These are phyloP conservation scores for Leptographium lundbergii DNA, from an alignment of 2,329 filamentous ascomycete species.

Conservation along the genomic window DNA sequence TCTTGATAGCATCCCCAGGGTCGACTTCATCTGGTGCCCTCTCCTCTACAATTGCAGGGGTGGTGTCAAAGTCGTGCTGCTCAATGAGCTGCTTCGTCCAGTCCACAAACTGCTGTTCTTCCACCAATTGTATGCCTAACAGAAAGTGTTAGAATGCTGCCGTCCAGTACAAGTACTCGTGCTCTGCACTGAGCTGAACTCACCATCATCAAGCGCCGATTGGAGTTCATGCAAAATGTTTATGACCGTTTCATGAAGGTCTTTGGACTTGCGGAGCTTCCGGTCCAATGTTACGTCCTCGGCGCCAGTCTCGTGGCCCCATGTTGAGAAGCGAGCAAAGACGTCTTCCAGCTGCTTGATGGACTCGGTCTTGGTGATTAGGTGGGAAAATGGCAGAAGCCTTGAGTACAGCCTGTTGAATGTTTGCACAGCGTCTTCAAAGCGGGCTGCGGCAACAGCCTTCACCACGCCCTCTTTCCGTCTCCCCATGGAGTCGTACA, in stretches of 20 bases:
- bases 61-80: not conserved
- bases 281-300: conserved; percentile 8
- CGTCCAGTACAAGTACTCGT: too few relatives aligned
- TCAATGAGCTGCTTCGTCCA: not conserved
- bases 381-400: conserved; percentile 2
- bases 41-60: not conserved
- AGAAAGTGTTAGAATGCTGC: not conserved
- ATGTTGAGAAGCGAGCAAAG: conserved; percentile 6
- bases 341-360: conserved; percentile 6
- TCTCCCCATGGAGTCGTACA: conserved; percentile 9
- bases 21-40: not conserved
- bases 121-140: conserved; percentile 5
- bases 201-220: conserved; percentile 8
- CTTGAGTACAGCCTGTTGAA: conserved; percentile 8
- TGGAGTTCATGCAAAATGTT: conserved; percentile 6
- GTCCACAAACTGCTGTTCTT: conserved; percentile 3
- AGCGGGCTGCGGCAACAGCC: conserved; percentile 8
- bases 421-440: conserved; percentile 8
- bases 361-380: conserved; percentile 2
- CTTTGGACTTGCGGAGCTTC: conserved; percentile 9
- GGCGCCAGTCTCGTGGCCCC: conserved; percentile 10
- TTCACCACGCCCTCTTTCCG: conserved; percentile 4
- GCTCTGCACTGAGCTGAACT: not conserved
- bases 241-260: conserved; percentile 5
- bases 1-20: too few relatives aligned